These are phyloP conservation scores for Astragalus glycyphyllos DNA, from an alignment of 306 rosid genomes.

Conservation along the genomic window DNA sequence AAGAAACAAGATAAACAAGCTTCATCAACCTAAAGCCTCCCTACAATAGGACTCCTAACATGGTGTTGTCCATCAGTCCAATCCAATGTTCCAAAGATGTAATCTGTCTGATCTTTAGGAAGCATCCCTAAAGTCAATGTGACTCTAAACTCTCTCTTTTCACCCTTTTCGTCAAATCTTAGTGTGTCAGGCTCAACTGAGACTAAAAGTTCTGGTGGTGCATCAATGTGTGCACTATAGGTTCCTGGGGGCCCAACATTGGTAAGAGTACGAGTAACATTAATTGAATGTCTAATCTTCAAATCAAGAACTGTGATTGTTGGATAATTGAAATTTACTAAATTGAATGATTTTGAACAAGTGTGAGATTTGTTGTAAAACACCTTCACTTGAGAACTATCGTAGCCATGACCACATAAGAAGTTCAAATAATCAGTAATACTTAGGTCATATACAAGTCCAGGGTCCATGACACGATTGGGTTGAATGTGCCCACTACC, in stretches of 20 bases:
- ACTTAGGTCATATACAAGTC: conserved; percentile 61
- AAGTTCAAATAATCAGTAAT: conserved; percentile 59
- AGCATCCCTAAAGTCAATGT: conserved; percentile 21
- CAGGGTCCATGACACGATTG: conserved; percentile 60
- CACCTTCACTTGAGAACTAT: neutral
- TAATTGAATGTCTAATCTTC: neutral
- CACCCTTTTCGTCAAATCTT: conserved; percentile 49
- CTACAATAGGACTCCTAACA: conserved; percentile 55
- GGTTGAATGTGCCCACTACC: conserved; percentile 69
- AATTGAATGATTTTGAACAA: conserved; percentile 51
- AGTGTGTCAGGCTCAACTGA: conserved; percentile 47
- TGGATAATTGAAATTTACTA: conserved; percentile 67
- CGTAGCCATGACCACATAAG: conserved; percentile 64
- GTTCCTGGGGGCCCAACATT: conserved; percentile 62
- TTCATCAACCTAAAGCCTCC: neutral
- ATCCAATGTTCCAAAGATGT: conserved; percentile 47
- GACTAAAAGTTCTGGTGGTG: conserved; percentile 49
- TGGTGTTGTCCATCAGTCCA: conserved; percentile 54
- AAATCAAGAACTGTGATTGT: conserved; percentile 47
- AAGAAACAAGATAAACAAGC: too few relatives aligned
- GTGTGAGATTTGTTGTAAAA: conserved; percentile 35
- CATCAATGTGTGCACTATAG: conserved; percentile 44
- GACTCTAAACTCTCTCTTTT: conserved; percentile 52
- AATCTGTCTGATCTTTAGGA: neutral
- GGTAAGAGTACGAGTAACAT: conserved; percentile 55